Percentiles rank a stretch among this genome's conserved stretches.
Conservation (phyloP, 139 green algal genomes). For the Eudorina sp. region DNA sequence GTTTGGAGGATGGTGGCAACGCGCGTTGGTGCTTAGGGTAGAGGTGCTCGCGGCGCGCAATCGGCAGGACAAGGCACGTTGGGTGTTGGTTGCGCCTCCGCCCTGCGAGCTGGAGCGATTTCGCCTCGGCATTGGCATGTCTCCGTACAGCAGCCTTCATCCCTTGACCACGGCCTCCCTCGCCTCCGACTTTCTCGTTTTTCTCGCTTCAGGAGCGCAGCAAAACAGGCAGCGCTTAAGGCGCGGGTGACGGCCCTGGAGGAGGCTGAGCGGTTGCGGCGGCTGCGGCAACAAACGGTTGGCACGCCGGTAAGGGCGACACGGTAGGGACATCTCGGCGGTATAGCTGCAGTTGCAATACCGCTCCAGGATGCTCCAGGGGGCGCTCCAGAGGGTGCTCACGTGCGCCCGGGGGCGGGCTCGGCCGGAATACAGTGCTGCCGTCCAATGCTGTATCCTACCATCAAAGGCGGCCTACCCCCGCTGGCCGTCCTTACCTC, state of each 20-base stretch:
- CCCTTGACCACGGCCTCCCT: not conserved
- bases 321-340: not conserved
- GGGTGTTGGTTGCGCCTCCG: no score
- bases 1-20: no score
- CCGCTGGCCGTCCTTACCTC: not conserved
- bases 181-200: not conserved
- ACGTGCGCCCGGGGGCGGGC: not conserved
- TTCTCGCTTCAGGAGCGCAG: slow-evolving; percentile 47
- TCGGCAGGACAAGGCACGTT: not conserved
- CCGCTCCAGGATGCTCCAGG: not conserved
- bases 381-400: not conserved
- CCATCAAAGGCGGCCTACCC: no score
- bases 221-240: slow-evolving; percentile 34
- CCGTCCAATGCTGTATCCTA: no score
- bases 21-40: not conserved
- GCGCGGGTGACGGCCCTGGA: slow-evolving; percentile 58
- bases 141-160: no score
- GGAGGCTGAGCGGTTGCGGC: slow-evolving; percentile 63
- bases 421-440: not conserved
- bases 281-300: slow-evolving; percentile 56
- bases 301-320: slow-evolving; percentile 38
- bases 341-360: not conserved
- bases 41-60: not conserved
- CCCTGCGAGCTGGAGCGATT: no score
- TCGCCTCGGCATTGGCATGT: not conserved